Conservation (phyloP, 208 protist genomes). For the Lotmaria passim region DNA sequence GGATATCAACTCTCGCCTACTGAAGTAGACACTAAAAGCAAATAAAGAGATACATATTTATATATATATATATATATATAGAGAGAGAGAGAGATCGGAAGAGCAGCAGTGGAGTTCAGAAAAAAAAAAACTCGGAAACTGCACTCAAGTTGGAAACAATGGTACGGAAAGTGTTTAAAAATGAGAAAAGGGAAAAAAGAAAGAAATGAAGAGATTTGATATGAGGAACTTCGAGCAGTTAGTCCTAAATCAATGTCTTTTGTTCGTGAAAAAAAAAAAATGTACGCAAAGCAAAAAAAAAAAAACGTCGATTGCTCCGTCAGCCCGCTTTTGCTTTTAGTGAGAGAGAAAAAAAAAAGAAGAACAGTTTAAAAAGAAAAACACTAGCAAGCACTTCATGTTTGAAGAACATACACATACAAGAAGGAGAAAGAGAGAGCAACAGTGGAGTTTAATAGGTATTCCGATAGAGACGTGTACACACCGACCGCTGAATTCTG, state of each 20-base stretch:
- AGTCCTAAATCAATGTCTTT: too few relatives aligned
- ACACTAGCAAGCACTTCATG: neutral
- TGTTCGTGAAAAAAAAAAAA: too few relatives aligned
- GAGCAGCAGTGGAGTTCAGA: too few relatives aligned
- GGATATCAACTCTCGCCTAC: neutral
- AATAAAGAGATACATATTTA: neutral
- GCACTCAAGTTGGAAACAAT: neutral
- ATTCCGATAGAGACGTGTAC: too few relatives aligned
- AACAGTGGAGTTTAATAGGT: neutral
- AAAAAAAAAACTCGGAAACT: too few relatives aligned
- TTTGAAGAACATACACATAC: neutral
- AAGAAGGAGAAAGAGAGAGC: constrained; percentile 21
- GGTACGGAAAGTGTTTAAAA: neutral
- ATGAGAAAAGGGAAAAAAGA: constrained; percentile 2
- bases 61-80: too few relatives aligned
- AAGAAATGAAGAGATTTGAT: constrained; percentile 12
- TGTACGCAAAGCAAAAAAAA: too few relatives aligned
- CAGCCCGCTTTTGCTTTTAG: neutral
- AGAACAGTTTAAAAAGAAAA: neutral
- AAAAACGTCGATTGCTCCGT: too few relatives aligned
- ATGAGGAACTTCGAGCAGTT: too few relatives aligned
- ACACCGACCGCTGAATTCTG: too few relatives aligned
- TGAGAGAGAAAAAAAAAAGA: constrained; percentile 8
- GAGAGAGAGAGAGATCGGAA: too few relatives aligned
- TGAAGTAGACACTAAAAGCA: neutral